phyloP scores from a whole-genome alignment of 2,329 filamentous ascomycete species.

The Zymoseptoria tritici region DNA sequence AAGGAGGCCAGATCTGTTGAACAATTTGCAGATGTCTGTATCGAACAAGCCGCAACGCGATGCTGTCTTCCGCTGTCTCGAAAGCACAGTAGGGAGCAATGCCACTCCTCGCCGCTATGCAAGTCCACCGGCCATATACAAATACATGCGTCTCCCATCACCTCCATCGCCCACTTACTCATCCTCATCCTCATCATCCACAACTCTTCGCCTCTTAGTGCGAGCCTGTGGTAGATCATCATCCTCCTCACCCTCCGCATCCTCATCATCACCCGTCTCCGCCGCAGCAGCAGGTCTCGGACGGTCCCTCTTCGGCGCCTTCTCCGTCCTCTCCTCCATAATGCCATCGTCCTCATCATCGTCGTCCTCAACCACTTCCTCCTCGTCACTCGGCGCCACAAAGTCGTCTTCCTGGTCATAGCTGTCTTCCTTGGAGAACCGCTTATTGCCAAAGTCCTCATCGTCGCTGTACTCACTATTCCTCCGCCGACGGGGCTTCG shows the following conservation, averaged over 20 bases:
- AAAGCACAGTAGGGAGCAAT: not conserved
- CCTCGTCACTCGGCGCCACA: constrained; percentile 67
- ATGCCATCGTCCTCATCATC: constrained; percentile 41
- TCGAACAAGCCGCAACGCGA: not conserved
- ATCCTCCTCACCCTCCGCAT: constrained; percentile 29
- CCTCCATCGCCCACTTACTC: constrained; percentile 21
- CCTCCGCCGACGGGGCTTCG: constrained; percentile 32
- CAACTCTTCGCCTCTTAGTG: constrained; percentile 39
- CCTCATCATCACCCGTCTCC: constrained; percentile 28
- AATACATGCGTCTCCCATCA: not conserved
- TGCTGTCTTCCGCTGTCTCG: not conserved
- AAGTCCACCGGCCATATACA: not conserved
- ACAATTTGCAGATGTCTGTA: not conserved
- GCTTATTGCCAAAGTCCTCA: constrained; percentile 65
- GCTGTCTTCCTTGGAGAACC: constrained; percentile 59
- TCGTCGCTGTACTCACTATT: constrained; percentile 58
- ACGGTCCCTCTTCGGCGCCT: constrained; percentile 35
- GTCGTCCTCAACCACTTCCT: constrained; percentile 55
- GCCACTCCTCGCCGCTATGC: not conserved
- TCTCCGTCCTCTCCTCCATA: constrained; percentile 26
- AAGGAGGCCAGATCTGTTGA: not conserved
- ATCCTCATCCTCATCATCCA: constrained; percentile 44
- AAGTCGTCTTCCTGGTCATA: constrained; percentile 78
- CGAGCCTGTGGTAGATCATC: constrained; percentile 27
- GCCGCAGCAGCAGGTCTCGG: constrained; percentile 10